A percentile compares a stretch with the other conserved stretches of the same genome.
phyloP scores from a whole-genome alignment of 352 stramenopile genomes.

The Phytophthora vignae region DNA sequence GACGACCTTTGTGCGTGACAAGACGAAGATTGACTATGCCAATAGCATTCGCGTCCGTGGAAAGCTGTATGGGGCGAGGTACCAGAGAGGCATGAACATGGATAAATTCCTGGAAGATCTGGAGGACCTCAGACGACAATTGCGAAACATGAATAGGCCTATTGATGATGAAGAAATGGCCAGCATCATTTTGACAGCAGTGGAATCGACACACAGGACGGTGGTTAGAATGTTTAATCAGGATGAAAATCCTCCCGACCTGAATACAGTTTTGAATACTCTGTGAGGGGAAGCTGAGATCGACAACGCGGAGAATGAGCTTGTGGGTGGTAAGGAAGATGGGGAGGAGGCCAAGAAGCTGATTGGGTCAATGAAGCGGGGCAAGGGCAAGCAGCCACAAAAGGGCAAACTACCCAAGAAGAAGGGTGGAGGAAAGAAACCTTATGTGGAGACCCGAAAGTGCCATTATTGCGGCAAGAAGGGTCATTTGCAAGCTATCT shows the following conservation, averaged over 20 bases:
- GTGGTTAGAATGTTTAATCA: conserved; percentile 9
- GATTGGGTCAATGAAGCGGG: too few relatives aligned
- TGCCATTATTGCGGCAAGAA: background rate
- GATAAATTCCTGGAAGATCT: conserved; percentile 3
- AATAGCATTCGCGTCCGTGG: background rate
- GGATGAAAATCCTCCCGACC: background rate
- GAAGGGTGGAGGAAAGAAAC: too few relatives aligned
- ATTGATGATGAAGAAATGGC: conserved; percentile 3
- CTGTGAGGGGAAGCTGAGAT: conserved; percentile 7
- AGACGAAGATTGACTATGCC: background rate
- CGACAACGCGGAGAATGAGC: background rate
- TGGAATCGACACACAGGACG: background rate
- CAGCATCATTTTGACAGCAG: conserved; percentile 4
- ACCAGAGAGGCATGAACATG: conserved; percentile 7
- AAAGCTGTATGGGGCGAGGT: conserved; percentile 2
- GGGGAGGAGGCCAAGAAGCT: too few relatives aligned
- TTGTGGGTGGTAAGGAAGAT: background rate
- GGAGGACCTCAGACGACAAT: background rate
- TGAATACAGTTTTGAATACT: conserved; percentile 3
- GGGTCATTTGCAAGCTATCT: background rate
- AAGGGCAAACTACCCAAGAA: too few relatives aligned
- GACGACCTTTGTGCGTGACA: conserved; percentile 1
- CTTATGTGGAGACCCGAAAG: too few relatives aligned
- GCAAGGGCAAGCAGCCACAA: too few relatives aligned
- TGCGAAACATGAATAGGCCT: conserved; percentile 1